phyloP scores from a whole-genome alignment of 805 yeast genomes.

The Starmerella floris region DNA sequence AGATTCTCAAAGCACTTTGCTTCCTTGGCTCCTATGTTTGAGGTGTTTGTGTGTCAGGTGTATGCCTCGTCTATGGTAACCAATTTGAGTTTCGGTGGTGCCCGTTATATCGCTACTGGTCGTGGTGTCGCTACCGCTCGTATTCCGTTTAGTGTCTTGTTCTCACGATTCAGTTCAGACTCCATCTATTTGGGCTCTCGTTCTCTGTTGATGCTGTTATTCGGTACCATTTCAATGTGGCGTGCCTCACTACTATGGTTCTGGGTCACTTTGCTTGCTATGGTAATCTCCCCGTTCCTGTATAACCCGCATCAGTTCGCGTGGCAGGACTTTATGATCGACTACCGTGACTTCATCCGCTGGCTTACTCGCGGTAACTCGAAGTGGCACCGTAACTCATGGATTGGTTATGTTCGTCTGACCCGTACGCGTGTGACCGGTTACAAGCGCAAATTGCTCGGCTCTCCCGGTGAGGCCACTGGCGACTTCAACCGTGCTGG shows the following conservation, averaged over 20 bases:
- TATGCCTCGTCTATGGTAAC: conserved; percentile 65
- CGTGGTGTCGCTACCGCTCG: conserved; percentile 86
- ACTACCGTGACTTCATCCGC: conserved; percentile 80
- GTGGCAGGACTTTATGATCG: conserved; percentile 90
- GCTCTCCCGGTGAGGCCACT: conserved; percentile 52
- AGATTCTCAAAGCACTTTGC: conserved; percentile 63
- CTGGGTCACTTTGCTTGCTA: conserved; percentile 84
- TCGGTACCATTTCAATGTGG: conserved; percentile 78
- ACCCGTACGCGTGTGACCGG: conserved; percentile 87
- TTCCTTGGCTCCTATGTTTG: conserved; percentile 82
- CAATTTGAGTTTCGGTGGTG: conserved; percentile 82
- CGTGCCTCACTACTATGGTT: conserved; percentile 91
- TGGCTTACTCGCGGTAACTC: conserved; percentile 79
- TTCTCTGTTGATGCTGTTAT: conserved; percentile 53
- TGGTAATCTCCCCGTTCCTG: conserved; percentile 82
- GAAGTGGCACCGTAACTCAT: conserved; percentile 52
- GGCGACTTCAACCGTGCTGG: conserved; percentile 64
- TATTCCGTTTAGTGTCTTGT: conserved; percentile 54
- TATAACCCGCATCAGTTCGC: conserved; percentile 98
- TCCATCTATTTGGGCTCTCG: conserved; percentile 71
- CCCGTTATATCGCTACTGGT: conserved; percentile 83
- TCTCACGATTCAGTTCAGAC: conserved; percentile 59
- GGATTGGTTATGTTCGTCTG: conserved; percentile 63
- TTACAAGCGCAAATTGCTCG: conserved; percentile 59
- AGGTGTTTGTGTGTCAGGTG: conserved; percentile 88